Evolutionary conservation across 441 rosid genomes (phyloP), one percentile per base, ranked within the genome.

Genomic region (Manihot esculenta): DNA sequence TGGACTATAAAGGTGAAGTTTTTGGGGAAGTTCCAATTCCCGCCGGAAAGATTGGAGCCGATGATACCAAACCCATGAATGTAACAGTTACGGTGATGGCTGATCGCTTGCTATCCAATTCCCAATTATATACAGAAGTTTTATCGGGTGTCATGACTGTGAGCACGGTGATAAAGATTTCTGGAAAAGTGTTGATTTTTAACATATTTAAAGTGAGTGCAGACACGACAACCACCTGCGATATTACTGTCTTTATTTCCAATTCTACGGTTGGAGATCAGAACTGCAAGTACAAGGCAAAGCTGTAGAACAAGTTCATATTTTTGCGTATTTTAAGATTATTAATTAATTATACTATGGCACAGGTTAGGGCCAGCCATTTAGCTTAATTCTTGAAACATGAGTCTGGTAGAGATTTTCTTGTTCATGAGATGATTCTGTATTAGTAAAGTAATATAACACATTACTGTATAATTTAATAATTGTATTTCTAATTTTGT

Each of bases 11-110:
- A 66, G 94, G 87, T 0, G 61, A 83, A 15, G 20, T 71, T 2
- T 80, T 91, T 0, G 99, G 96, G 0, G 89, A 84, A 12, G 92
- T 76, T 0, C 96, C 97, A 0, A 72, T 95, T 41, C 88, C 92
- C 0, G 92, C 89, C 0, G 86, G 81, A 0, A 58, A 79, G 61
- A 78, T 92, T 60, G 70, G 72, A 1, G 71, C 97, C 18, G 82
- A 76, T 55, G 42, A 76, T 21, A 86, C 86, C 8, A 42, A 62
- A 24, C 33, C 68, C 4, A 69, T 89, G 84, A 91, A 88, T 67
- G 0, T 92, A 3, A 80, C 81, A 0, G 78, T 87, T 10, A 87
- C 87, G 2, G 12, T 94, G 10, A 72, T 90, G 89, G 98, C 88
- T 47, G 96, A 94, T 74, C 87, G 91, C 5, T 51, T 91, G 27